Evolutionary conservation across 169 alveolate genomes (phyloP), one percentile per base, ranked within the genome.

Genomic region (Perkinsus olseni): DNA sequence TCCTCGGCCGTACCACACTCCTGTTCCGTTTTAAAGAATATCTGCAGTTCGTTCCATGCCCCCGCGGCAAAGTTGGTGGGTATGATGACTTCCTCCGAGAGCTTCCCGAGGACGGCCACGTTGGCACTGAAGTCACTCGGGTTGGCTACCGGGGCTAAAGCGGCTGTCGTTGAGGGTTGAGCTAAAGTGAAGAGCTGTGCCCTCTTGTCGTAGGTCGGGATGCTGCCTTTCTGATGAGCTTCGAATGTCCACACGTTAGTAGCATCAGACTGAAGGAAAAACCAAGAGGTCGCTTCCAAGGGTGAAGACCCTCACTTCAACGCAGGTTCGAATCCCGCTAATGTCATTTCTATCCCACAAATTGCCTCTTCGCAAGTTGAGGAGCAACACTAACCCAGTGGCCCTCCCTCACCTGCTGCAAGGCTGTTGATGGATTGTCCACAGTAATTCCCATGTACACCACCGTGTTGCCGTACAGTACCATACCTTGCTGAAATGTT

Each of bases 21-120:
- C 38, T 91, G 93, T 31, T 91, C 93, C 39, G 93, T 91, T 39
- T 91, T 91, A 39, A 91, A 91, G 39, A 91, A 91, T 17, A 91
- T 39, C 38, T n/a, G 40, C 74, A 91, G 74, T 62, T 91, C 93
- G 74, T 91, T 48, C 74, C 62, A 51, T 37, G 34, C 93, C 31
- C 74, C 74, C 34, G n/a, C 74, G 28, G 93, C 74, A 39, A 91
- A 39, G 20, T 24, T 39, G 36, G 74, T 24, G 38, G 93, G 93
- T 3, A 36, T n/a, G 28, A 91, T 91, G 40, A 91, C 93, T 31
- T 48, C 93, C 31, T 91, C 93, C 39, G 93, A 39, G 39, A 91
- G 38, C 39, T 37, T 24, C n/a, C 93, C 93, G 21, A 91, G 50
- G n/a, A 91, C 93, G 8, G 93, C 93, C 39, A 91, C 93, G n/a